Evolutionary conservation across 176 grass and related monocot genomes (phyloP).

Genomic region (Aegilops longissima): DNA sequence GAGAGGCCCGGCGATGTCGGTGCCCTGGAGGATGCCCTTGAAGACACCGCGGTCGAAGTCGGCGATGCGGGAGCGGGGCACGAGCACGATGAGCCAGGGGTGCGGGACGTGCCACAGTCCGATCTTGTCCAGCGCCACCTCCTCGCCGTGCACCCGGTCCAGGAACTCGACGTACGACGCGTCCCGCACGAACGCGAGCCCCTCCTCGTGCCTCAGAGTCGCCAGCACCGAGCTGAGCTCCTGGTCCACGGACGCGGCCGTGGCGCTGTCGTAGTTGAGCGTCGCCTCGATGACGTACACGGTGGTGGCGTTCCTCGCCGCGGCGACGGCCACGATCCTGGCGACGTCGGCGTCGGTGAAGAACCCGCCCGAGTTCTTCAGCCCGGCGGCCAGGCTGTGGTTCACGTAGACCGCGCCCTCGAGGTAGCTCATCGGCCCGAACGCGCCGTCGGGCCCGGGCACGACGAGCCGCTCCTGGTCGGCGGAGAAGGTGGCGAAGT

Average conservation of each 20-base stretch:
- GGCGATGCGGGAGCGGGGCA: slow-evolving; percentile 60
- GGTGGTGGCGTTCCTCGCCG: slow-evolving; percentile 14
- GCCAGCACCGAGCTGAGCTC: slow-evolving; percentile 29
- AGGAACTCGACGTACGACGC: slow-evolving; percentile 59
- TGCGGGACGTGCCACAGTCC: slow-evolving; percentile 70
- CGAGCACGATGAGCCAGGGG: slow-evolving; percentile 73
- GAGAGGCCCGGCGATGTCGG: slow-evolving; percentile 45
- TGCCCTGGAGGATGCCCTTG: slow-evolving; percentile 56
- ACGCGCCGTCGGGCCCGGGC: background rate
- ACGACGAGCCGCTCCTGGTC: slow-evolving; percentile 69
- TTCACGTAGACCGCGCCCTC: slow-evolving; percentile 63
- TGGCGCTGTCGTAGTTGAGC: slow-evolving; percentile 36
- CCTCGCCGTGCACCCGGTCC: slow-evolving; percentile 50
- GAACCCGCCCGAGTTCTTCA: slow-evolving; percentile 41
- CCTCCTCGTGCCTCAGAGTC: slow-evolving; percentile 39
- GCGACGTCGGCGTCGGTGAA: slow-evolving; percentile 50
- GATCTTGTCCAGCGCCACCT: slow-evolving; percentile 40
- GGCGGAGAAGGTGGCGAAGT: slow-evolving; percentile 47
- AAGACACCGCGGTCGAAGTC: slow-evolving; percentile 69
- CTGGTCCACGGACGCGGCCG: background rate
- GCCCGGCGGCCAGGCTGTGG: slow-evolving; percentile 40
- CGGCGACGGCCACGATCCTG: slow-evolving; percentile 33
- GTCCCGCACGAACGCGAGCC: slow-evolving; percentile 57
- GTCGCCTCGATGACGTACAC: slow-evolving; percentile 83
- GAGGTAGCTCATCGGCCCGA: slow-evolving; percentile 54